Evolutionary conservation across 1,139 yeast species (phyloP).

Genomic region (Trichomonascaceae sp.): DNA sequence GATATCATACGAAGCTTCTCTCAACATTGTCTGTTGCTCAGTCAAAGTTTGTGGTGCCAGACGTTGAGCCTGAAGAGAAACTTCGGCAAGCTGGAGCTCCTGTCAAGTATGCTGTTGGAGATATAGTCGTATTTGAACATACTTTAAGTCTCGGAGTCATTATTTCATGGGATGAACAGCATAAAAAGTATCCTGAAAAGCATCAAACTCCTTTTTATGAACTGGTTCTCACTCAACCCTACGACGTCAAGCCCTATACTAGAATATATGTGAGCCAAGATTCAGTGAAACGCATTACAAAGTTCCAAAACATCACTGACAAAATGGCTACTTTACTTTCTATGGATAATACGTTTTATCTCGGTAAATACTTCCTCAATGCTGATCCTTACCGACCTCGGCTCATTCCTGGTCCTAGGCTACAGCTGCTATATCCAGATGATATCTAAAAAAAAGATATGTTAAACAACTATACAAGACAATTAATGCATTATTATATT

Average conservation of each 20-base stretch:
- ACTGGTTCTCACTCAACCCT: constrained; percentile 1
- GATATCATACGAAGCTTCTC: neutral
- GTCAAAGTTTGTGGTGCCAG: constrained; percentile 6
- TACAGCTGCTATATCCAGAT: constrained; percentile 3
- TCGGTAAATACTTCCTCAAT: constrained; percentile 4
- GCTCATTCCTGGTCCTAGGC: neutral
- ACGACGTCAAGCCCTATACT: neutral
- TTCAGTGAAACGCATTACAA: neutral
- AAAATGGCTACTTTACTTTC: neutral
- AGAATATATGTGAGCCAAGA: constrained; percentile 4
- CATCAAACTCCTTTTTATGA: constrained; percentile 1
- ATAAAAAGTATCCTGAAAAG: constrained; percentile 4
- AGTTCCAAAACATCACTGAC: neutral
- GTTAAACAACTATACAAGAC: neutral
- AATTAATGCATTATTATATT: neutral
- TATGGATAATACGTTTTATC: neutral
- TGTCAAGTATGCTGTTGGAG: constrained; percentile 1
- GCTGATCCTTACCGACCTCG: neutral
- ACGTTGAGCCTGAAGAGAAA: neutral
- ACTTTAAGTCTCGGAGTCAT: constrained; percentile 1
- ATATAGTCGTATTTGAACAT: neutral
- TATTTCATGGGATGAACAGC: constrained; percentile 5
- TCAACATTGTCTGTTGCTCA: neutral
- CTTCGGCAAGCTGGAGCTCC: constrained; percentile 1
- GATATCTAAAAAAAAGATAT: neutral